Base-by-base conservation (phyloP, 2,329 filamentous ascomycete species). In the Aspergillus unguis region DNA sequence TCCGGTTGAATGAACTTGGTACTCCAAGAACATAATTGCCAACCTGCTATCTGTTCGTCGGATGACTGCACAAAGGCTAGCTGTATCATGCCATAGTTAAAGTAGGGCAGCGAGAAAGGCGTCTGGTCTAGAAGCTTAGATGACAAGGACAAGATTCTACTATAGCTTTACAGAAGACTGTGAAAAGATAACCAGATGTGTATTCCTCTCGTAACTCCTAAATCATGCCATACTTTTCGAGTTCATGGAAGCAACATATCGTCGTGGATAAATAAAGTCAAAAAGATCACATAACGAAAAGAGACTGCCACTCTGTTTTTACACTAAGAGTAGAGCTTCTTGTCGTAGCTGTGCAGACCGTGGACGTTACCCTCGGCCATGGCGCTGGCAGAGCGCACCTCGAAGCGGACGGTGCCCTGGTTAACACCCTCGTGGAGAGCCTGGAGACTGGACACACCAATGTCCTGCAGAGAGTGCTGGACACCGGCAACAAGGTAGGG, bases 341-440 rank as follows among this genome's bases (percentile, higher is more conserved):
- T 99, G 81, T 97, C 94, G 72, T 95, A 97, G 71, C 90, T 92
- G 80, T 97, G 91, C 82, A 99, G 91, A 54, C 85, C 84, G 78
- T 97, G 95, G 57, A 99, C 92, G 70, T 92, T 94, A 60, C 94
- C 94, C 80, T 99, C 94, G 54, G 95, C 82, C 82, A 96, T 91
- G 46, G 94, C 94, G 74, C 91, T 96, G 55, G 91, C 88, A 56
- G 91, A 97, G 65, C 94, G 83, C 67, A 97, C 81, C 80, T 99
- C 94, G 71, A 99, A 99, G 66, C 94, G 85, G 50, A 96, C 85
- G 45, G 77, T 83, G 56, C 92, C 90, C 31, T 84, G 80, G 61
- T 79, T 75, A 28, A 96, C 92, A 61, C 82, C 82, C 58, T 87
- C 76, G 71, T 92, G 90, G 54, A 99, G 81, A 64, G 85, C 87